These are phyloP conservation scores for Recurvomyces mirabilis DNA, from an alignment of 495 filamentous ascomycete genomes.

Conservation along the genomic window DNA sequence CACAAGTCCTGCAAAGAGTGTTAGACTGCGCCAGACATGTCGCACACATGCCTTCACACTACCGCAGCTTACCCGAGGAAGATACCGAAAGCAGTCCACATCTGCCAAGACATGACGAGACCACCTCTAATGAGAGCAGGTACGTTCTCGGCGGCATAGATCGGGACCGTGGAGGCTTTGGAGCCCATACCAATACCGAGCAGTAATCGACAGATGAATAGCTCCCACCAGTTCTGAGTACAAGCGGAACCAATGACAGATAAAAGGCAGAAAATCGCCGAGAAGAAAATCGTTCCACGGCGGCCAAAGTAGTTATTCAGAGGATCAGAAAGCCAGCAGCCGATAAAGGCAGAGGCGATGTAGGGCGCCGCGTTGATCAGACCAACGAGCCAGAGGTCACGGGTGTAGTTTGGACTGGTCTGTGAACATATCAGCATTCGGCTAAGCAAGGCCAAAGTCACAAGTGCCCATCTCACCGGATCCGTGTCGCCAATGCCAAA, in stretches of 20 bases:
- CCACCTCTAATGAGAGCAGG: slow-evolving; percentile 41
- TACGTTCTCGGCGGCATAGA: slow-evolving; percentile 47
- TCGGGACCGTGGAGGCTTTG: slow-evolving; percentile 46
- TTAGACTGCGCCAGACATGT: no score
- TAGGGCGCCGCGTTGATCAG: slow-evolving; percentile 57
- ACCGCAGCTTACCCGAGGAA: slow-evolving; percentile 48
- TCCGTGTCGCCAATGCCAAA: slow-evolving; percentile 20
- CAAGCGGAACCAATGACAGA: slow-evolving; percentile 24
- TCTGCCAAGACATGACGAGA: slow-evolving; percentile 77
- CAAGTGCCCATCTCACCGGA: no score
- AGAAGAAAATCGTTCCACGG: slow-evolving; percentile 72
- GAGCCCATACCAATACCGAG: slow-evolving; percentile 50
- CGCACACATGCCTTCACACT: no score
- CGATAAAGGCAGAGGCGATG: slow-evolving; percentile 62
- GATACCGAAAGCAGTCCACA: slow-evolving; percentile 71
- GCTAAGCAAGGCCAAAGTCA: no score
- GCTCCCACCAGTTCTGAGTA: slow-evolving; percentile 39
- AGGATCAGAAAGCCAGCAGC: slow-evolving; percentile 75
- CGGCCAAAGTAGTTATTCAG: slow-evolving; percentile 71
- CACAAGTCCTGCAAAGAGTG: no score
- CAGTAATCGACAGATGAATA: slow-evolving; percentile 45
- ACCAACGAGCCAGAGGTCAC: slow-evolving; percentile 37
- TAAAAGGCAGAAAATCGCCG: slow-evolving; percentile 53
- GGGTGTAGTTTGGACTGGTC: slow-evolving; percentile 23
- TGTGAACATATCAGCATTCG: no score